Percentiles rank a stretch among this genome's conserved stretches.
Conservation (phyloP, 1,284 basidiomycete genomes). For the Mycena citricolor region DNA sequence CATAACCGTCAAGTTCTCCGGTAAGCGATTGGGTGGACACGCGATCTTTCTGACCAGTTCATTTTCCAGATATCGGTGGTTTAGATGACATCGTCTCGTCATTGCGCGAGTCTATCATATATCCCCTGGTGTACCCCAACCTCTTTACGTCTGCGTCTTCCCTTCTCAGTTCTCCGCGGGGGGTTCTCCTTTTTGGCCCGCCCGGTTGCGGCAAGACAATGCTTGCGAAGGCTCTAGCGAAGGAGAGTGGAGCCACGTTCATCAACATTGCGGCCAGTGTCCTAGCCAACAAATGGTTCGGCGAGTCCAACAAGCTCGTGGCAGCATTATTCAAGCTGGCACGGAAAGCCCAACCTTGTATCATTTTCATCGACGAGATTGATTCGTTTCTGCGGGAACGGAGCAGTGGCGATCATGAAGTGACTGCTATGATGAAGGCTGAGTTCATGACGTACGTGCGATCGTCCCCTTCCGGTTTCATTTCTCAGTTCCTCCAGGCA, state of each 20-base stretch:
- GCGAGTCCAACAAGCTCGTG: constrained; percentile 97
- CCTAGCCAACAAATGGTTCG: constrained; percentile 94
- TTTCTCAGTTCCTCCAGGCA: constrained; percentile 48
- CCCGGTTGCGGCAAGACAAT: constrained; percentile 95
- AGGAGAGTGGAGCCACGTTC: constrained; percentile 96
- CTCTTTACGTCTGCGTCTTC: constrained; percentile 79
- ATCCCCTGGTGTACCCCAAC: constrained; percentile 90
- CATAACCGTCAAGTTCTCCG: constrained; percentile 70
- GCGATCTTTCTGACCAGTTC: constrained; percentile 5
- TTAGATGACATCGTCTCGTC: constrained; percentile 90
- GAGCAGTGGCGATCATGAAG: constrained; percentile 90
- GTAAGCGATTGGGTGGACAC: constrained; percentile 38
- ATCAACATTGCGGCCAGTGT: constrained; percentile 85
- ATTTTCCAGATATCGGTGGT: constrained; percentile 82
- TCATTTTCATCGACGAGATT: constrained; percentile 97
- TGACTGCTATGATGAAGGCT: constrained; percentile 99
- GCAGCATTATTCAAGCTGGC: constrained; percentile 91
- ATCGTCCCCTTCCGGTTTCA: constrained; percentile 6
- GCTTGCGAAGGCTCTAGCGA: constrained; percentile 93
- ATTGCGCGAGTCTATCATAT: constrained; percentile 94
- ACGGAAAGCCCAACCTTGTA: constrained; percentile 77
- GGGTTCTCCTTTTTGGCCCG: constrained; percentile 86
- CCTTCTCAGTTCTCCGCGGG: constrained; percentile 73
- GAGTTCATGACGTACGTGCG: constrained; percentile 94
- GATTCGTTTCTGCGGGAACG: constrained; percentile 94